Evolutionary conservation across 2,329 filamentous ascomycete species (phyloP).

Genomic region (Pyricularia pennisetigena): DNA sequence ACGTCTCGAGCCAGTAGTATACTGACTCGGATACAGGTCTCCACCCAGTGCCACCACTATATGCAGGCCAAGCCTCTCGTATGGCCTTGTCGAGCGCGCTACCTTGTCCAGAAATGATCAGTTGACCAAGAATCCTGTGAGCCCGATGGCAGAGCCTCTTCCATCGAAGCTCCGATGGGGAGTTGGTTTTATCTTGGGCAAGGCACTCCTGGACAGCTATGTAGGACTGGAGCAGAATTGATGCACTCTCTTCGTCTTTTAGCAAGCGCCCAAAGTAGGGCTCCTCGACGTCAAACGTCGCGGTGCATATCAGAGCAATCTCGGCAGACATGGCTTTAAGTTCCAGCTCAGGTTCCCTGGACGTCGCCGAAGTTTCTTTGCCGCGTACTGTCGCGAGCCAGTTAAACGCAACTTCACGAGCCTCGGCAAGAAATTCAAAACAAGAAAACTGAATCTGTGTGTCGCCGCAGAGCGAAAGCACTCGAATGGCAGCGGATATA

Average conservation of each 20-base stretch:
- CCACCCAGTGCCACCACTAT: constrained; percentile 8
- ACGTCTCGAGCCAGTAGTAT: constrained; percentile 14
- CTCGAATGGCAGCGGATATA: constrained; percentile 27
- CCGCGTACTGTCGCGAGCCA: constrained; percentile 28
- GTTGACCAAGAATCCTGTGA: constrained; percentile 8
- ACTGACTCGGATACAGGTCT: neutral
- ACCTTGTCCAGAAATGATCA: constrained; percentile 9
- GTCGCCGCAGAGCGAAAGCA: constrained; percentile 27
- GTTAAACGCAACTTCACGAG: constrained; percentile 21
- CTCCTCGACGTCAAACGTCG: constrained; percentile 33
- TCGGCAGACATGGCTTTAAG: constrained; percentile 24
- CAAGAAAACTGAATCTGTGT: constrained; percentile 13
- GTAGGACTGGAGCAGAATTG: constrained; percentile 24
- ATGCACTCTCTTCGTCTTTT: constrained; percentile 12
- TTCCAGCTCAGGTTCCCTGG: constrained; percentile 17
- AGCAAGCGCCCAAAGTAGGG: constrained; percentile 19
- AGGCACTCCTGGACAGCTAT: constrained; percentile 25
- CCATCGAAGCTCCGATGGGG: constrained; percentile 16
- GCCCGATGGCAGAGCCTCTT: constrained; percentile 13
- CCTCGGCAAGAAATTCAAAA: constrained; percentile 18
- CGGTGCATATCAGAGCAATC: constrained; percentile 28
- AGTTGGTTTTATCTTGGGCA: constrained; percentile 6
- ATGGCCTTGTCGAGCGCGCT: constrained; percentile 13
- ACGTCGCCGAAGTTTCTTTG: constrained; percentile 12
- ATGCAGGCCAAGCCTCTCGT: constrained; percentile 16